Evolutionary conservation across 345 rosid species (phyloP).

Genomic region (Populus deltoides): DNA sequence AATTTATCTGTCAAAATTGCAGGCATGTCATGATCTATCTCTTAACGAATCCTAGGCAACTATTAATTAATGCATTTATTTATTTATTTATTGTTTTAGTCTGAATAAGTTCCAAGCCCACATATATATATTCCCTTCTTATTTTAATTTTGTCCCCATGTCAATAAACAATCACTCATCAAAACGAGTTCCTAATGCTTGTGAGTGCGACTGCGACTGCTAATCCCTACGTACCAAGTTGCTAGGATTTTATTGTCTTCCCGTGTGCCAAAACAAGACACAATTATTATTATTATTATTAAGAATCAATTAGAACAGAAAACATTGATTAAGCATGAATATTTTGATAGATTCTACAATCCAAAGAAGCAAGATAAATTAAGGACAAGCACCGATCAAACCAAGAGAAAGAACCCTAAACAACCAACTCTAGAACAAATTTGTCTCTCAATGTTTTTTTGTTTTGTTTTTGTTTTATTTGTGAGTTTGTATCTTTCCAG

Average conservation of each 20-base stretch:
- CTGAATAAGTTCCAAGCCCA: not conserved
- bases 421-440: no score
- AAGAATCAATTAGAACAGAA: not conserved
- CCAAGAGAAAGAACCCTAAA: not conserved
- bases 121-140: not conserved
- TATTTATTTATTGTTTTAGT: no score
- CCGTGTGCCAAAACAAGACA: not conserved
- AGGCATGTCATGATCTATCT: not conserved
- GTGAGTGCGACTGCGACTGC: not conserved
- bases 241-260: not conserved
- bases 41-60: not conserved
- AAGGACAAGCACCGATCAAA: not conserved
- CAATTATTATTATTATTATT: not conserved
- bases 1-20: not conserved
- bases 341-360: no score
- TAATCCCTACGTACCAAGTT: not conserved
- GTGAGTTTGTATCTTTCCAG: no score
- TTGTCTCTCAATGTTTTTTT: not conserved
- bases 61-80: not conserved
- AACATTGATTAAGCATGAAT: not conserved
- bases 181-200: not conserved
- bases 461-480: no score
- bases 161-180: no score
- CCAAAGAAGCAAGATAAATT: not conserved
- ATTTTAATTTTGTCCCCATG: not conserved